Evolutionary conservation across 2,329 filamentous ascomycete genomes (phyloP).

Genomic region (Aureobasidium sp.): DNA sequence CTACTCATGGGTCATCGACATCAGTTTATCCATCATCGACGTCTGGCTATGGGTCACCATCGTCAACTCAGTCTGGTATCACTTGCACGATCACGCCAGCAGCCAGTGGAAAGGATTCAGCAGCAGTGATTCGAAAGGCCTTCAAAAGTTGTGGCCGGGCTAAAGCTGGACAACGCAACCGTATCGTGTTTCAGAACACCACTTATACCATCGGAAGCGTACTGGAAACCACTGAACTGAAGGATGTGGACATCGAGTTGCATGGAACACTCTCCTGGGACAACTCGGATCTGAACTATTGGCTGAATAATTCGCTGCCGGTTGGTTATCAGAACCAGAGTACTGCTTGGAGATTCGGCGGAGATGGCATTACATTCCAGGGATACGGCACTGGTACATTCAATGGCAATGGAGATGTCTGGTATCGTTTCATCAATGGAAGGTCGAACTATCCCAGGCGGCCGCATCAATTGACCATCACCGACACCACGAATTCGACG

Average conservation of each 20-base stretch:
- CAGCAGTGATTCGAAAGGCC: slow-evolving; percentile 34
- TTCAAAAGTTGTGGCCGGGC: slow-evolving; percentile 41
- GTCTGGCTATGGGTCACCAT: neutral
- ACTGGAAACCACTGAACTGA: slow-evolving; percentile 40
- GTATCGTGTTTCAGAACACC: slow-evolving; percentile 41
- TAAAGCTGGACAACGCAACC: slow-evolving; percentile 27
- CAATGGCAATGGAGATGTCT: slow-evolving; percentile 51
- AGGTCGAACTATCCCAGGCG: slow-evolving; percentile 40
- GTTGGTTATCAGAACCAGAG: slow-evolving; percentile 49
- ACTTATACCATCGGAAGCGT: slow-evolving; percentile 41
- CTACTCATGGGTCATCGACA: neutral
- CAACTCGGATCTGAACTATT: slow-evolving; percentile 38
- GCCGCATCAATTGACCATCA: slow-evolving; percentile 46
- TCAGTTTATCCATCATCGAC: neutral
- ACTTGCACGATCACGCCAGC: neutral
- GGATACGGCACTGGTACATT: slow-evolving; percentile 46
- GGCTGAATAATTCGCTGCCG: slow-evolving; percentile 42
- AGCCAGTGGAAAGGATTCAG: slow-evolving; percentile 9
- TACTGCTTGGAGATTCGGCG: slow-evolving; percentile 47
- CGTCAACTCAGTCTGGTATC: neutral
- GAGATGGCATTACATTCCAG: slow-evolving; percentile 40
- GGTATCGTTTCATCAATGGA: slow-evolving; percentile 43
- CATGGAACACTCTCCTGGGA: slow-evolving; percentile 38
- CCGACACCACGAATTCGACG: slow-evolving; percentile 38
- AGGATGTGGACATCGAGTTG: slow-evolving; percentile 41